Evolutionary conservation across 2,329 filamentous ascomycete species (phyloP), one percentile per base, ranked within the genome.

Genomic region (Alternaria infectoria): DNA sequence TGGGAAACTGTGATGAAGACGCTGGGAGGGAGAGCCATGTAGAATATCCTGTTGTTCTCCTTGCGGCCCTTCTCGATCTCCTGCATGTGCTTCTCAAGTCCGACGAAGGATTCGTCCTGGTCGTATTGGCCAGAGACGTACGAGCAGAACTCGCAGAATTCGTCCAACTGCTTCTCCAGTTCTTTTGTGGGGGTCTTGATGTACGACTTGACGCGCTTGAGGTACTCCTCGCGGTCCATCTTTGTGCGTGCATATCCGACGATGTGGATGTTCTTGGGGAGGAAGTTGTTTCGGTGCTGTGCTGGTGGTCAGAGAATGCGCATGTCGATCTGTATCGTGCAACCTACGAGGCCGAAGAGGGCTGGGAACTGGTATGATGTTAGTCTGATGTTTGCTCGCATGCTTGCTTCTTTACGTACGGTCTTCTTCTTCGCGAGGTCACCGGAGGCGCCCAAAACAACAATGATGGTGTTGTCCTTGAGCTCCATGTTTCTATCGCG

Each of bases 351-450:
- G 74, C 96, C 96, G 81, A 99, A 99, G 60, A 99, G 90, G 64
- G 96, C 96, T 71, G 96, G 96, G 85, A 97, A 99, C 92, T 97
- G 66, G 23, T 50, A 19, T 26, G n/a, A 23, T 25, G 65, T 77
- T 60, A 78, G 78, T 70, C 65, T 13, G 57, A 40, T 46, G 13
- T 25, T 62, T 63, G 50, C 25, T 40, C 36, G 17, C 26, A 17
- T 46, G 21, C 45, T 23, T 47, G 50, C 50, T 56, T 19, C 57
- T 56, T 71, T 61, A 81, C 89, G 81, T 84, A 97, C 93, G 49
- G 96, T 99, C 90, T 99, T 99, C 91, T 99, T 99, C 88, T 99
- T 99, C 55, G 96, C 96, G 72, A 99, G 85, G 86, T 99, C 96
- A 77, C 96, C 96, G 57, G 96, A 99, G 70, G 96, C 96, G 77